phyloP scores from a whole-genome alignment of 75 land plant genomes.

The Pinus albicaulis region DNA sequence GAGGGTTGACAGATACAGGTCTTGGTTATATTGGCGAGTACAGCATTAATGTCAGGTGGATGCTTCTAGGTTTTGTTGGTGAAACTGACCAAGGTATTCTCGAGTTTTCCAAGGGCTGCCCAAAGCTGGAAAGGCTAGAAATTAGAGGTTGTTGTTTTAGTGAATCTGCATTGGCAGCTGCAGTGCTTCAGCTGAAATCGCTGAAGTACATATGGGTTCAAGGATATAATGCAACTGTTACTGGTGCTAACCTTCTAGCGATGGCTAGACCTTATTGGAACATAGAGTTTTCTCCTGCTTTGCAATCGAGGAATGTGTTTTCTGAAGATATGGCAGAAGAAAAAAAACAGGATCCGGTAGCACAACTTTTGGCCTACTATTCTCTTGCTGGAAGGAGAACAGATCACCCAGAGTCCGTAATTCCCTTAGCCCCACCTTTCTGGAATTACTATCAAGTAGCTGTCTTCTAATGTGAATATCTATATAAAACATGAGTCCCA shows the following conservation, averaged over 20 bases:
- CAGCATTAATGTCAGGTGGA: conserved; percentile 34
- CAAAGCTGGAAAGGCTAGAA: conserved; percentile 37
- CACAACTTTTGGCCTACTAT: conserved; percentile 16
- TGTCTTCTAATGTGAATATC: conserved; percentile 1
- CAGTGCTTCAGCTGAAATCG: conserved; percentile 8
- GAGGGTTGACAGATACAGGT: conserved; percentile 36
- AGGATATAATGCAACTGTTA: conserved; percentile 23
- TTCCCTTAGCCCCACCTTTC: conserved; percentile 7
- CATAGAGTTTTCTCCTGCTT: conserved; percentile 26
- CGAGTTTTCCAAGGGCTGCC: conserved; percentile 32
- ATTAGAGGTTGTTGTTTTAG: conserved; percentile 35
- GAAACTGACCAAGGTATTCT: conserved; percentile 31
- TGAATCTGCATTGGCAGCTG: conserved; percentile 21
- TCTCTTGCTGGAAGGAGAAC: conserved; percentile 18
- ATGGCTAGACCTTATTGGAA: conserved; percentile 34
- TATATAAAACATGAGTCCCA: background rate
- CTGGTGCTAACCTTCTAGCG: conserved; percentile 17
- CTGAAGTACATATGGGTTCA: conserved; percentile 41
- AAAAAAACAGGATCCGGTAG: conserved; percentile 16
- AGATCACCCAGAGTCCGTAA: conserved; percentile 16
- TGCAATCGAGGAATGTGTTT: conserved; percentile 17
- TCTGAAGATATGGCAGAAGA: background rate
- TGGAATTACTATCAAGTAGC: background rate
- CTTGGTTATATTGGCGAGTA: conserved; percentile 29
- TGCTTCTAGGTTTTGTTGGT: conserved; percentile 36